Evolutionary conservation across 352 stramenopile genomes (phyloP), one percentile per base, ranked within the genome.

Genomic region (Pythium angustatum): DNA sequence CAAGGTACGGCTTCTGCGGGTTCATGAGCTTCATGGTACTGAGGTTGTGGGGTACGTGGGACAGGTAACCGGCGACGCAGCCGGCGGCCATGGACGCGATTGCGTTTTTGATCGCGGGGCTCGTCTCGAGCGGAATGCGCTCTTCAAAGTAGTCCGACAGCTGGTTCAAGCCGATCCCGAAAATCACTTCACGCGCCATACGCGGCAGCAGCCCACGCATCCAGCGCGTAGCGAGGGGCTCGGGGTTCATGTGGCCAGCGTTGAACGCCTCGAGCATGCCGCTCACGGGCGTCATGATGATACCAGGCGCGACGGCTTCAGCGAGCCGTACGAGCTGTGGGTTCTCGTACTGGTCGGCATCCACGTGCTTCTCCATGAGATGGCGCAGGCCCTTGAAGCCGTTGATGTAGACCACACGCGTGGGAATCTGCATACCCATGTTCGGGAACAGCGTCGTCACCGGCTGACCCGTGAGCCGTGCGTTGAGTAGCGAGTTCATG

Each of bases 21-120:
- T 98, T 85, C 78, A 98, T 90, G 31, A 98, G 78, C 76, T 98
- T 98, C 69, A 98, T 90, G 48, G 93, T 98, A n/a, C 87, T 97
- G 21, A 98, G 68, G 73, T 98, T 98, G 83, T 98, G 94, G 61
- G 94, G 94, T 38, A 98, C 91, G 76, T 98, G 94, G 34, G 83
- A 96, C 33, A 98, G 73, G 71, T 98, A 98, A 19, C 94, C 94
- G 6, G 90, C 88, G 21, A 98, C 78, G 21, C 97, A 86, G 66
- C 94, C 94, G 10, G 91, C 90, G 38, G 83, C 75, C 65, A 98
- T 85, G 68, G 81, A 95, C 45, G 87, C 93, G 51, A 92, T 69
- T 15, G 91, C 88, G 68, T 98, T 98, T 55, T 85, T 92, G 52
- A 97, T 69, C 22, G 87, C 80, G 10, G 86, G 74, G 48, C 82